Evolutionary conservation across 75 land plant species (phyloP).

Genomic region (Larix kaempferi): DNA sequence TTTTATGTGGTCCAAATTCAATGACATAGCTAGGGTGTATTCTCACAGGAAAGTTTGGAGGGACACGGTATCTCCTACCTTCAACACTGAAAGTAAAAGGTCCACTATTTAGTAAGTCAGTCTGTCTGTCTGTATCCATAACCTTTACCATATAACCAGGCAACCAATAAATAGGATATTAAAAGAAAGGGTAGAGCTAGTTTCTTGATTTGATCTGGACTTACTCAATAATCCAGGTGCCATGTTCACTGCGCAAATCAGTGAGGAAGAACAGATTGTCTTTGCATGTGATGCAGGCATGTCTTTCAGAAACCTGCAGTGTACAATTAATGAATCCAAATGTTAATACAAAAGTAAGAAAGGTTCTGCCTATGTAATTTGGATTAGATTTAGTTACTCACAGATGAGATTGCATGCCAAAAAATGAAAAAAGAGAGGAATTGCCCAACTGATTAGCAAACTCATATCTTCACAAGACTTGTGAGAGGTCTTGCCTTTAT

Average conservation of each 20-base stretch:
- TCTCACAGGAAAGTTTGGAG: slow-evolving; percentile 62
- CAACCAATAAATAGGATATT: not conserved
- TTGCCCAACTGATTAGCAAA: too few species aligned
- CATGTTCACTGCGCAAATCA: slow-evolving; percentile 70
- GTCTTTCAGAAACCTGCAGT: slow-evolving; percentile 58
- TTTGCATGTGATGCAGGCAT: slow-evolving; percentile 64
- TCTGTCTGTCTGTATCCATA: not conserved
- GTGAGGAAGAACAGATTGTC: slow-evolving; percentile 70
- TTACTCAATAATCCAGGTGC: slow-evolving; percentile 85
- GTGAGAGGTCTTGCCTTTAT: too few species aligned
- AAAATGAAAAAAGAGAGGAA: too few species aligned
- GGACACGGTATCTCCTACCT: slow-evolving; percentile 55
- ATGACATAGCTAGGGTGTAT: slow-evolving; percentile 65
- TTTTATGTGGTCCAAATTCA: slow-evolving; percentile 65
- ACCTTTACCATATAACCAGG: not conserved
- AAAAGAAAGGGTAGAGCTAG: not conserved
- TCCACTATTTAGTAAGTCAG: not conserved
- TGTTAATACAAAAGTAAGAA: not conserved
- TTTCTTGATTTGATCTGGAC: slow-evolving; percentile 6
- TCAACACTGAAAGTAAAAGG: slow-evolving; percentile 51
- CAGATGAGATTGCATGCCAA: too few species aligned
- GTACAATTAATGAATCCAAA: not conserved
- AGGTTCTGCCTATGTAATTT: too few species aligned
- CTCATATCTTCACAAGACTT: too few species aligned
- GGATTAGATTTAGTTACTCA: too few species aligned